phyloP scores from a whole-genome alignment of 352 stramenopile genomes.

The Pythium plurisporium region DNA sequence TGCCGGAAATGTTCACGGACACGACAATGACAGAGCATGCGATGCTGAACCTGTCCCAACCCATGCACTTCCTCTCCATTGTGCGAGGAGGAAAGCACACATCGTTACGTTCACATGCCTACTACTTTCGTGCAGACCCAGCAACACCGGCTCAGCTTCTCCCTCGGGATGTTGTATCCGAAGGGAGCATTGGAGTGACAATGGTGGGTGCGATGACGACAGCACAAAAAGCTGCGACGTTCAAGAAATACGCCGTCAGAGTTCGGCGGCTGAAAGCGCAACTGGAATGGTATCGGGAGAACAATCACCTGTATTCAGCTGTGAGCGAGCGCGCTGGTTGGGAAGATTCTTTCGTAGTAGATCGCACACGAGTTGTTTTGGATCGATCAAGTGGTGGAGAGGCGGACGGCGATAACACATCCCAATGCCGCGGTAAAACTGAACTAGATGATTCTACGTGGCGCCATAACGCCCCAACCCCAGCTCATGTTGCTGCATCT shows the following conservation, averaged over 20 bases:
- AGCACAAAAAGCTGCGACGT: background rate
- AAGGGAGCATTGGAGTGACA: background rate
- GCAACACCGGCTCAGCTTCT: background rate
- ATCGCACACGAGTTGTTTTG: background rate
- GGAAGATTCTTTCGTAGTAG: background rate
- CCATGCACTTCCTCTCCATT: background rate
- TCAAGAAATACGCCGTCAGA: background rate
- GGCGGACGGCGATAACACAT: background rate
- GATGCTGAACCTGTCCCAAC: background rate
- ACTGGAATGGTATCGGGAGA: background rate
- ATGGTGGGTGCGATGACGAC: background rate
- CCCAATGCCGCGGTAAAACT: too few species aligned
- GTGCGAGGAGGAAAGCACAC: background rate
- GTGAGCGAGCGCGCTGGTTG: background rate
- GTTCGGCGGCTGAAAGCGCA: background rate
- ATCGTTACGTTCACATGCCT: background rate
- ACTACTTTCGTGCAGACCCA: background rate
- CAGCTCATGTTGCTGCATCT: background rate
- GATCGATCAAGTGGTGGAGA: too few species aligned
- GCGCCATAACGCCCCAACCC: background rate
- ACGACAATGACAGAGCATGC: background rate
- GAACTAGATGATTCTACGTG: background rate
- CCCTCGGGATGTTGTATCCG: background rate
- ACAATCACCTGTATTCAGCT: background rate
- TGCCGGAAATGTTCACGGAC: background rate